Evolutionary conservation across 208 protist genomes (phyloP).

Genomic region (Blastocrithidia nonstop): DNA sequence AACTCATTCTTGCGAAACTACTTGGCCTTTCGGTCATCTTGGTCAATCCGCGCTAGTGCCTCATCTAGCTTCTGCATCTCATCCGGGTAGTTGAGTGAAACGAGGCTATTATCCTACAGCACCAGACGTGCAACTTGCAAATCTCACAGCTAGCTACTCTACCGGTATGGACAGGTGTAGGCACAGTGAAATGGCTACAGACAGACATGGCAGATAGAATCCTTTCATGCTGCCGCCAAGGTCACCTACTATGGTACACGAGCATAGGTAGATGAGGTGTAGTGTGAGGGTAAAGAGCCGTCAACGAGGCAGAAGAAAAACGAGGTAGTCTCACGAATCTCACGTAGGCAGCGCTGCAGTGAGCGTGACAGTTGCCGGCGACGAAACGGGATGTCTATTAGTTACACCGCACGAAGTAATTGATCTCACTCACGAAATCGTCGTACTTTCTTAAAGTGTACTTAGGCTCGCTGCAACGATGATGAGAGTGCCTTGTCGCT

Average conservation of each 20-base stretch:
- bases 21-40: conserved; percentile 58
- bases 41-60: conserved; percentile 48
- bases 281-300: conserved; percentile 42
- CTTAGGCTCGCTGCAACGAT: conserved; percentile 29
- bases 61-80: conserved; percentile 26
- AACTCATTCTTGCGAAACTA: conserved; percentile 73
- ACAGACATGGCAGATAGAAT: conserved; percentile 55
- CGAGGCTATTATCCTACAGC: conserved; percentile 43
- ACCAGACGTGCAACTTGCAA: conserved; percentile 52
- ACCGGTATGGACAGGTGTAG: conserved; percentile 18
- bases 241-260: conserved; percentile 60
- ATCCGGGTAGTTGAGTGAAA: conserved; percentile 21
- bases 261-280: conserved; percentile 53
- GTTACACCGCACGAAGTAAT: conserved; percentile 40
- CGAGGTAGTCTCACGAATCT: conserved; percentile 44
- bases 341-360: conserved; percentile 18
- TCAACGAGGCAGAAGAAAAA: conserved; percentile 81
- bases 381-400: conserved; percentile 54
- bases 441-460: conserved; percentile 20
- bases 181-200: conserved; percentile 64
- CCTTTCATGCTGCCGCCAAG: conserved; percentile 36
- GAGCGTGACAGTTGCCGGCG: conserved; percentile 18
- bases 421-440: conserved; percentile 59
- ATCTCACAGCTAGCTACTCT: conserved; percentile 57
- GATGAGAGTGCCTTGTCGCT: conserved; percentile 52